Conservation (phyloP, 2,329 filamentous ascomycete genomes). For the Monosporascus cannonballus region DNA sequence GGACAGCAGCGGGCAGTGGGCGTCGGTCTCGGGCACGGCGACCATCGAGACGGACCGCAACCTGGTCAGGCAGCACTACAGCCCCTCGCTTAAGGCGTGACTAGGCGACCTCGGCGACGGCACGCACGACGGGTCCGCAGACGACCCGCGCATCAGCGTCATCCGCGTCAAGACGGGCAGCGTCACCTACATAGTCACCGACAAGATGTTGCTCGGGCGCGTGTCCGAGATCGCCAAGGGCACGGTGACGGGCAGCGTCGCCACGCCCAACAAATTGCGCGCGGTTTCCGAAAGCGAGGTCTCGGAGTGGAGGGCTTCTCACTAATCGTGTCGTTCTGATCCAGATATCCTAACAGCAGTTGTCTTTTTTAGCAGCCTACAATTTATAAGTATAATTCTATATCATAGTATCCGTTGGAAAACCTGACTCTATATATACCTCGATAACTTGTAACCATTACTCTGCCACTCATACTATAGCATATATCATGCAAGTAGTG, state of each 20-base stretch:
- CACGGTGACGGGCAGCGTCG: conserved; percentile 62
- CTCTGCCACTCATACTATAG: no score
- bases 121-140: conserved; percentile 70
- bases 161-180: conserved; percentile 69
- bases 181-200: conserved; percentile 62
- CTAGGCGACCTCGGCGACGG: conserved; percentile 79
- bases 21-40: conserved; percentile 71
- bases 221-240: conserved; percentile 70
- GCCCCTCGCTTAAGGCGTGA: conserved; percentile 70
- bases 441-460: no score
- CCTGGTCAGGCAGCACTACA: conserved; percentile 70
- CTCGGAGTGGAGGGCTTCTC: conserved; percentile 42
- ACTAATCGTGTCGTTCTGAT: no score
- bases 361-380: no score
- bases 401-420: no score
- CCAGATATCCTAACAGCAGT: no score
- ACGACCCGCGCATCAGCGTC: conserved; percentile 74
- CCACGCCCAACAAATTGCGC: conserved; percentile 67
- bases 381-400: no score
- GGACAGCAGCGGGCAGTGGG: conserved; percentile 72
- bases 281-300: conserved; percentile 65
- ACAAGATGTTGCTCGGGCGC: conserved; percentile 56
- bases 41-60: conserved; percentile 62
- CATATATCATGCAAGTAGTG: no score
- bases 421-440: no score